These are phyloP conservation scores for Gossypium turneri DNA, from an alignment of 345 rosid species.

Conservation along the genomic window DNA sequence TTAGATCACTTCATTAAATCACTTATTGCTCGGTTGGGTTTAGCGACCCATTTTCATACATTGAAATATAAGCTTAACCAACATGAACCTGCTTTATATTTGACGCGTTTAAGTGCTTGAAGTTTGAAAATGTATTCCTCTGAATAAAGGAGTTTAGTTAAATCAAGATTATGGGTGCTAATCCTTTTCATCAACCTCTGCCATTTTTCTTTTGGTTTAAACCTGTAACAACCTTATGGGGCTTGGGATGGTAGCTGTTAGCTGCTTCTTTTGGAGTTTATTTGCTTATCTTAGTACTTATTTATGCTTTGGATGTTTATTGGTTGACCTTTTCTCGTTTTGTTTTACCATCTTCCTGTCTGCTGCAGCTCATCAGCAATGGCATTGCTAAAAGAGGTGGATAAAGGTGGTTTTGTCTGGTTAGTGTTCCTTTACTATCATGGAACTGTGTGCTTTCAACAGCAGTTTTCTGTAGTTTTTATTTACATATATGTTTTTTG, in stretches of 20 bases:
- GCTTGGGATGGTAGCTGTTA: neutral
- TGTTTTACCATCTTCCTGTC: neutral
- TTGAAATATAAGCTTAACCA: no score
- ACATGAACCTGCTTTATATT: no score
- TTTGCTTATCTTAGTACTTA: neutral
- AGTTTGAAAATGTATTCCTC: no score
- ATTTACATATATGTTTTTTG: neutral
- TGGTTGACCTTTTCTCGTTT: neutral
- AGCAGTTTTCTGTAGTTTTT: no score
- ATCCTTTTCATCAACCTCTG: neutral
- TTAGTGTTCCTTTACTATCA: conserved; percentile 30
- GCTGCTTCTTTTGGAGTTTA: neutral
- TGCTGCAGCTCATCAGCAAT: conserved; percentile 80
- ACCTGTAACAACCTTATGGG: neutral
- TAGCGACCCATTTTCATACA: no score
- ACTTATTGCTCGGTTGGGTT: neutral
- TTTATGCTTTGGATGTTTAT: neutral
- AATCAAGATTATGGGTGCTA: neutral
- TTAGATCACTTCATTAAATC: neutral
- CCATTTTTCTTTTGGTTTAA: neutral
- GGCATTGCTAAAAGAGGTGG: conserved; percentile 83
- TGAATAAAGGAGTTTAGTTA: neutral
- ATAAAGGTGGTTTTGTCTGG: conserved; percentile 88
- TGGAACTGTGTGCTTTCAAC: neutral
- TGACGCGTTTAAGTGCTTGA: no score